These are phyloP conservation scores for Kwoniella sp. DNA, from an alignment of 768 basidiomycete species.

Conservation along the genomic window DNA sequence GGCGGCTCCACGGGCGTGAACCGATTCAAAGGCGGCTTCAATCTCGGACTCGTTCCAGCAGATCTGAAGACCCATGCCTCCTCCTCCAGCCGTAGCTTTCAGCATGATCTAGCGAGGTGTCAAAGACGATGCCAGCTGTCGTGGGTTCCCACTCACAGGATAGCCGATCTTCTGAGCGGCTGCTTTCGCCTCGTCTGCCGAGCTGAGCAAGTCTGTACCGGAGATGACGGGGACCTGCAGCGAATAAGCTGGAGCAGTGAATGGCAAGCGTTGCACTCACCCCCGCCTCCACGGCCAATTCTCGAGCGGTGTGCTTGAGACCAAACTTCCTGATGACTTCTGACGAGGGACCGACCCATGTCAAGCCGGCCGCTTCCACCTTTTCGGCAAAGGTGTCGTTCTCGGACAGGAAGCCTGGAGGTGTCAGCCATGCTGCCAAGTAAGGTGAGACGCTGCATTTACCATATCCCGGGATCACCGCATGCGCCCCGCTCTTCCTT, in stretches of 20 bases:
- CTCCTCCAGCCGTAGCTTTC: slow-evolving; percentile 67
- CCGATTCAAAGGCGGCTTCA: slow-evolving; percentile 23
- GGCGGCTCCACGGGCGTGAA: slow-evolving; percentile 44
- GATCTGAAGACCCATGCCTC: slow-evolving; percentile 64
- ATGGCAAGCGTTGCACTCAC: slow-evolving; percentile 14
- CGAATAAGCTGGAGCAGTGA: neutral
- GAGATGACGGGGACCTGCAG: slow-evolving; percentile 56
- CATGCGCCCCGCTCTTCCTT: slow-evolving; percentile 27
- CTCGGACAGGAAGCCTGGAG: slow-evolving; percentile 61
- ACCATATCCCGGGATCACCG: slow-evolving; percentile 47
- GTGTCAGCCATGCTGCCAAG: neutral
- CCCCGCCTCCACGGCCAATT: slow-evolving; percentile 54
- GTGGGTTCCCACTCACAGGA: slow-evolving; percentile 48
- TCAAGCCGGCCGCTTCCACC: slow-evolving; percentile 56
- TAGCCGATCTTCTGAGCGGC: slow-evolving; percentile 55
- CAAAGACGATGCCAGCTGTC: neutral
- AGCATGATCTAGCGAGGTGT: slow-evolving; percentile 60
- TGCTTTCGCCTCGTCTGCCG: slow-evolving; percentile 53
- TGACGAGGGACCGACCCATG: slow-evolving; percentile 60
- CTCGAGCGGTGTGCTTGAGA: slow-evolving; percentile 60
- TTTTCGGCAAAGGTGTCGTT: slow-evolving; percentile 58
- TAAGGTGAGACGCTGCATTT: neutral
- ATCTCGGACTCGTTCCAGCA: slow-evolving; percentile 49
- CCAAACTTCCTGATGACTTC: slow-evolving; percentile 59
- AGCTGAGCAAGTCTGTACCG: slow-evolving; percentile 56